Conservation (phyloP, 192 early-diverging fungal species). For the Coemansia sp. region DNA sequence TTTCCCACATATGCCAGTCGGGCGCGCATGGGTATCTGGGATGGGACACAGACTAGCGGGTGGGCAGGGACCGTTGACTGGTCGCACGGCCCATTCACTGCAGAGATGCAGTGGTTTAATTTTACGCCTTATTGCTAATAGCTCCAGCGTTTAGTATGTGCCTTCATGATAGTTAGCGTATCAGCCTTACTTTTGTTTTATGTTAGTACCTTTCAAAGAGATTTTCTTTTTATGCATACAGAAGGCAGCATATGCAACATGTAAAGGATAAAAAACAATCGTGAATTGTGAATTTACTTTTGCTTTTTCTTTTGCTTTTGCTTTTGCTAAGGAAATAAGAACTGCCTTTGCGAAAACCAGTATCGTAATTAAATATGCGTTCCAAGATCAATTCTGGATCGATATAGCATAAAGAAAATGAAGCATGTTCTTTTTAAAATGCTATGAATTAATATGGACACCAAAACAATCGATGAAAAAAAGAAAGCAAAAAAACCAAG, state of each 20-base stretch:
- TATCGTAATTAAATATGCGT: no score
- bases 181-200: conserved; percentile 33
- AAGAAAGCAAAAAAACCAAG: background rate
- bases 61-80: conserved; percentile 40
- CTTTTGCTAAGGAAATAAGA: no score
- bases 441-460: background rate
- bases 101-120: conserved; percentile 9
- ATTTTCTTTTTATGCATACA: background rate
- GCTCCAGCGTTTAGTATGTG: conserved; percentile 60
- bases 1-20: conserved; percentile 21
- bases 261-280: no score
- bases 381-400: background rate
- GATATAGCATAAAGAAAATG: background rate
- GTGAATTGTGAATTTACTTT: no score
- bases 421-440: background rate
- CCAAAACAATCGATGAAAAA: background rate
- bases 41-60: conserved; percentile 25
- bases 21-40: conserved; percentile 33
- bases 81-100: conserved; percentile 12
- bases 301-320: no score
- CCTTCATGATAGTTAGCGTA: conserved; percentile 60
- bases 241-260: no score
- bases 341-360: no score
- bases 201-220: conserved; percentile 57
- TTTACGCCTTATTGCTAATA: conserved; percentile 22